Conservation (phyloP, 2,329 filamentous ascomycete species). For the Microsporum audouinii region DNA sequence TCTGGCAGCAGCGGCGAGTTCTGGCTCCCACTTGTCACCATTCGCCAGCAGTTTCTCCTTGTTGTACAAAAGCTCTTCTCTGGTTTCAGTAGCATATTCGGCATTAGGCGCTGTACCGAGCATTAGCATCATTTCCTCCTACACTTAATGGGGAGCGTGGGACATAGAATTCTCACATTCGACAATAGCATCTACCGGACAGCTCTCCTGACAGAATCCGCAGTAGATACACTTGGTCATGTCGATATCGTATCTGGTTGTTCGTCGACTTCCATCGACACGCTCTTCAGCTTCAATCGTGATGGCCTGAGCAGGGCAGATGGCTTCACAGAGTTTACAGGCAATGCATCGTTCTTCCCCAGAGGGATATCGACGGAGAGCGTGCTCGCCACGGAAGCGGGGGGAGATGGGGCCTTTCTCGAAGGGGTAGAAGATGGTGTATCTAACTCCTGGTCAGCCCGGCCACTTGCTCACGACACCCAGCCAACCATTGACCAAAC, state of each 20-base stretch:
- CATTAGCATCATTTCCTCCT: background rate
- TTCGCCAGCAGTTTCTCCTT: slow-evolving; percentile 88
- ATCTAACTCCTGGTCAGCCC: slow-evolving; percentile 43
- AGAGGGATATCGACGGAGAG: slow-evolving; percentile 86
- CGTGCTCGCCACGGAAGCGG: slow-evolving; percentile 96
- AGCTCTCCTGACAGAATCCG: slow-evolving; percentile 97
- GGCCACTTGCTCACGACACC: background rate
- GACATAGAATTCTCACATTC: slow-evolving; percentile 42
- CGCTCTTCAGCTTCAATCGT: slow-evolving; percentile 99
- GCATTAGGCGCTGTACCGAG: slow-evolving; percentile 50
- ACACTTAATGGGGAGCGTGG: background rate
- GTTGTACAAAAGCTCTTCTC: slow-evolving; percentile 95
- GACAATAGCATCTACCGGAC: slow-evolving; percentile 90
- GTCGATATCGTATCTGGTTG: slow-evolving; percentile 96
- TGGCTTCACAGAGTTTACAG: slow-evolving; percentile 98
- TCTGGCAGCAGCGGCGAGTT: slow-evolving; percentile 80
- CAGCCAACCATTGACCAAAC: background rate
- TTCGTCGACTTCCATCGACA: slow-evolving; percentile 86
- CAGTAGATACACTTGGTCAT: slow-evolving; percentile 99
- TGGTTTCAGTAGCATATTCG: slow-evolving; percentile 63
- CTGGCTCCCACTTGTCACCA: slow-evolving; percentile 95
- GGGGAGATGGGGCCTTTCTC: slow-evolving; percentile 98
- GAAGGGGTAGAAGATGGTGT: slow-evolving; percentile 98
- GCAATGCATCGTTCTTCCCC: slow-evolving; percentile 98
- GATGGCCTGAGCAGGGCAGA: slow-evolving; percentile 96